phyloP scores from a whole-genome alignment of 805 yeast species.

The Lachancea cidri region DNA sequence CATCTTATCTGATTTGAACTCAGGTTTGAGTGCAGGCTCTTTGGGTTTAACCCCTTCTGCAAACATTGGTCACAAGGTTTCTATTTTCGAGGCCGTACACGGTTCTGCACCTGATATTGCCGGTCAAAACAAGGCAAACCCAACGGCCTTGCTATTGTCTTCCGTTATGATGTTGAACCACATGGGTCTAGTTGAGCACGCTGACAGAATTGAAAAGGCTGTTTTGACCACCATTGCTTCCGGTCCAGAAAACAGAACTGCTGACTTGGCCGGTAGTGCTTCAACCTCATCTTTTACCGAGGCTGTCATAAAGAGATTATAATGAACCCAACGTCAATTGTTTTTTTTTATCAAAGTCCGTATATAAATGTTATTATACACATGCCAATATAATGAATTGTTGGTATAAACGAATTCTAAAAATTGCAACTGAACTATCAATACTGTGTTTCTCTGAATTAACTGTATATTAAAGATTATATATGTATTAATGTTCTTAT shows the following conservation, averaged over 20 bases:
- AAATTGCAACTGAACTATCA: no score
- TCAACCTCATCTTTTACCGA: slow-evolving; percentile 85
- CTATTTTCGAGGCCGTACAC: slow-evolving; percentile 98
- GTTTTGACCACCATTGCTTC: slow-evolving; percentile 86
- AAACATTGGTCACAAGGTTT: slow-evolving; percentile 97
- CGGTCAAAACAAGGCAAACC: slow-evolving; percentile 98
- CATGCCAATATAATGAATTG: not conserved
- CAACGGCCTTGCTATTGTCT: slow-evolving; percentile 92
- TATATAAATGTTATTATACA: not conserved
- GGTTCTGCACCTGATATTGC: slow-evolving; percentile 99
- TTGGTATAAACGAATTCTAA: not conserved
- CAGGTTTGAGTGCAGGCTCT: slow-evolving; percentile 94
- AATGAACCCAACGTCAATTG: slow-evolving; percentile 5
- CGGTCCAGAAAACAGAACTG: slow-evolving; percentile 93
- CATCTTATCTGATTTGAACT: slow-evolving; percentile 94
- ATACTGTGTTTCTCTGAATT: not conserved
- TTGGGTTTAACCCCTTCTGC: slow-evolving; percentile 98
- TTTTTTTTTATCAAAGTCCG: not conserved
- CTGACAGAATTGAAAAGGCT: slow-evolving; percentile 82
- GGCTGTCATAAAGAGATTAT: slow-evolving; percentile 65
- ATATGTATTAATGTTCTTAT: not conserved
- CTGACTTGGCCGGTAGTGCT: slow-evolving; percentile 91
- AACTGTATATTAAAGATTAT: no score
- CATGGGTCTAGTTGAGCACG: slow-evolving; percentile 82
- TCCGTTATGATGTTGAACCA: slow-evolving; percentile 99